These are phyloP conservation scores for Cyphellophora europaea DNA, from an alignment of 2,329 filamentous ascomycete genomes.

Conservation along the genomic window DNA sequence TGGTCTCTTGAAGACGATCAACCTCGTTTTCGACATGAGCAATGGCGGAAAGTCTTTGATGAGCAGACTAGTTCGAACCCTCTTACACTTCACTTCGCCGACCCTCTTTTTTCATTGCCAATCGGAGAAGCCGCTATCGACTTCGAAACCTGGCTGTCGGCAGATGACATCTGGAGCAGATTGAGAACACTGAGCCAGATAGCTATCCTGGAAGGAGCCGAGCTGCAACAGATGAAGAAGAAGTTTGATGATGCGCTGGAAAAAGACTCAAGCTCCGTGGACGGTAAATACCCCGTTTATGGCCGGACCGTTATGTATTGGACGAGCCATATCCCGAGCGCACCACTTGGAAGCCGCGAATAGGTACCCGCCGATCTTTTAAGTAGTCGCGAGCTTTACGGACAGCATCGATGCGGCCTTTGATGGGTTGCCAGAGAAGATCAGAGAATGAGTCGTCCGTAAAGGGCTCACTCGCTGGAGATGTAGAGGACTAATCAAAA, in stretches of 20 bases:
- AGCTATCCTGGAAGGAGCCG: slow-evolving; percentile 44
- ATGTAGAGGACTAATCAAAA: slow-evolving; percentile 16
- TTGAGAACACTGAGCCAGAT: slow-evolving; percentile 61
- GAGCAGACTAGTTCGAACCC: slow-evolving; percentile 45
- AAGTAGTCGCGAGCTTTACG: too few species aligned
- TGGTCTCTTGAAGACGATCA: slow-evolving; percentile 47
- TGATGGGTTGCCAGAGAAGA: too few species aligned
- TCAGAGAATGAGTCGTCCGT: too few species aligned
- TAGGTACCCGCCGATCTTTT: slow-evolving; percentile 3
- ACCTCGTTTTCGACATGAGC: slow-evolving; percentile 55
- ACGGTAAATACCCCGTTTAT: slow-evolving; percentile 55
- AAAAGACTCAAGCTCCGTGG: slow-evolving; percentile 44
- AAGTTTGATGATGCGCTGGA: slow-evolving; percentile 47
- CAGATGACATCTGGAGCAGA: slow-evolving; percentile 55
- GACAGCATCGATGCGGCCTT: too few species aligned
- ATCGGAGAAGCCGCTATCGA: slow-evolving; percentile 47
- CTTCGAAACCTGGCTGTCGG: slow-evolving; percentile 50
- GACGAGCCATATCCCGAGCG: slow-evolving; percentile 32
- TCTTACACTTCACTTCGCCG: slow-evolving; percentile 30
- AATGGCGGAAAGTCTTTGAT: slow-evolving; percentile 58
- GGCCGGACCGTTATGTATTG: slow-evolving; percentile 56
- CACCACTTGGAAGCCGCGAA: slow-evolving; percentile 14
- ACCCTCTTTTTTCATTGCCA: slow-evolving; percentile 53
- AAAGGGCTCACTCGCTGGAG: slow-evolving; percentile 13
- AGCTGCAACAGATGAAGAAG: slow-evolving; percentile 39